Percentiles rank a stretch among this genome's conserved stretches.
phyloP scores from a whole-genome alignment of 768 basidiomycete genomes.

The Trametes punicea region DNA sequence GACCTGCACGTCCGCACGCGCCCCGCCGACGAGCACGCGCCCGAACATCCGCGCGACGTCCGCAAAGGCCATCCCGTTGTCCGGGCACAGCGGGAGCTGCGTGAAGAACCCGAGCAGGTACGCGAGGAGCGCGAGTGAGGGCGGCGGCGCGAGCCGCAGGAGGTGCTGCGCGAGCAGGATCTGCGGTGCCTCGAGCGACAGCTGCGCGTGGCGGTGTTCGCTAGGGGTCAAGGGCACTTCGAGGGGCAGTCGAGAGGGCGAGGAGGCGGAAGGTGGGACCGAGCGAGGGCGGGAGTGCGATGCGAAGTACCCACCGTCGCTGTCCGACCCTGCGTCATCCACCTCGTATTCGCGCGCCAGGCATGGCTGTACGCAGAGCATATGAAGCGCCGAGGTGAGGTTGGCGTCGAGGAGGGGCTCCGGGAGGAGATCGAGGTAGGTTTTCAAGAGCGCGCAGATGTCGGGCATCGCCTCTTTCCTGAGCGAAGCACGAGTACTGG shows the following conservation, averaged over 20 bases:
- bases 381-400: slow-evolving; percentile 39
- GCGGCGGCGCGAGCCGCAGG: slow-evolving; percentile 46
- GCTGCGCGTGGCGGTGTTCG: background rate
- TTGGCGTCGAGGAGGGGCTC: slow-evolving; percentile 42
- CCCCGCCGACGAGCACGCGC: slow-evolving; percentile 37
- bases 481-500: slow-evolving; percentile 27
- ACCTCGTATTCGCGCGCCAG: slow-evolving; percentile 33
- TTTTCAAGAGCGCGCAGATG: slow-evolving; percentile 44
- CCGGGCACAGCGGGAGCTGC: slow-evolving; percentile 48
- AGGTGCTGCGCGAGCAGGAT: slow-evolving; percentile 44
- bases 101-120: slow-evolving; percentile 50
- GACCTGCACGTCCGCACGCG: background rate
- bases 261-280: background rate
- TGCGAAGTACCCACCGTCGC: slow-evolving; percentile 10
- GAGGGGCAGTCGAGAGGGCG: background rate
- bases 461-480: slow-evolving; percentile 39
- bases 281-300: slow-evolving; percentile 4
- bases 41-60: slow-evolving; percentile 48
- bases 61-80: slow-evolving; percentile 45
- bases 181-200: slow-evolving; percentile 31
- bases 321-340: background rate
- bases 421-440: slow-evolving; percentile 47
- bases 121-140: slow-evolving; percentile 39
- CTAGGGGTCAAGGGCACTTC: slow-evolving; percentile 4
- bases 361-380: slow-evolving; percentile 41